phyloP scores from a whole-genome alignment of 371 early-diverging fungal species.

The Phascolomyces articulosus region DNA sequence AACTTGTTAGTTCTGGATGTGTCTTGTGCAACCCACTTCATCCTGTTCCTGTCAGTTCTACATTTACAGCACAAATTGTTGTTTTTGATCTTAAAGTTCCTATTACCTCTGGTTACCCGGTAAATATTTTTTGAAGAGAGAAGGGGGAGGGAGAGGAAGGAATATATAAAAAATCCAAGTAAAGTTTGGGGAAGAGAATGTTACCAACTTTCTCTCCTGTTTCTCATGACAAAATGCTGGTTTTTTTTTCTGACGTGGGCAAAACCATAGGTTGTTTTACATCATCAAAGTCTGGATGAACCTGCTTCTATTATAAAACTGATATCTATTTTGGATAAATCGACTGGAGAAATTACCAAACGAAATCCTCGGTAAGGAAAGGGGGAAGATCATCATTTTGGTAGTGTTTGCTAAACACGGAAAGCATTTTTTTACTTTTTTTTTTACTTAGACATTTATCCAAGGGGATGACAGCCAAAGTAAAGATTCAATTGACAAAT shows the following conservation, averaged over 20 bases:
- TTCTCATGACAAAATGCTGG: too few relatives aligned
- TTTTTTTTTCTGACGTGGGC: neutral
- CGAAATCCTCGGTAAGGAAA: conserved; percentile 73
- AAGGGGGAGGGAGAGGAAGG: too few relatives aligned
- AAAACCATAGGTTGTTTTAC: conserved; percentile 64
- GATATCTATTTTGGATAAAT: conserved; percentile 75
- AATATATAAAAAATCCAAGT: too few relatives aligned
- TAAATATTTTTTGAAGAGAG: conserved; percentile 28
- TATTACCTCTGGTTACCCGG: conserved; percentile 90
- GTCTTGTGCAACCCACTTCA: conserved; percentile 71
- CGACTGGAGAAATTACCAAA: conserved; percentile 82
- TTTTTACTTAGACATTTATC: conserved; percentile 58
- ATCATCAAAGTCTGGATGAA: conserved; percentile 81
- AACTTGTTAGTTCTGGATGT: conserved; percentile 80
- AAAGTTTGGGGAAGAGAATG: too few relatives aligned
- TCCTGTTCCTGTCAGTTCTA: conserved; percentile 75
- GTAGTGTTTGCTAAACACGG: too few relatives aligned
- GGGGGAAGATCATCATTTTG: neutral
- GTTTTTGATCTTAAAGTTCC: conserved; percentile 91
- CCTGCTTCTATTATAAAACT: conserved; percentile 79
- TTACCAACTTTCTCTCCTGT: too few relatives aligned
- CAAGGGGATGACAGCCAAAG: conserved; percentile 82
- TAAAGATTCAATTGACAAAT: conserved; percentile 73
- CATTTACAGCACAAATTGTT: conserved; percentile 86
- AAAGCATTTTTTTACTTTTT: neutral